Base-by-base conservation (phyloP, 192 early-diverging fungal species). In the Backusella luteola region DNA sequence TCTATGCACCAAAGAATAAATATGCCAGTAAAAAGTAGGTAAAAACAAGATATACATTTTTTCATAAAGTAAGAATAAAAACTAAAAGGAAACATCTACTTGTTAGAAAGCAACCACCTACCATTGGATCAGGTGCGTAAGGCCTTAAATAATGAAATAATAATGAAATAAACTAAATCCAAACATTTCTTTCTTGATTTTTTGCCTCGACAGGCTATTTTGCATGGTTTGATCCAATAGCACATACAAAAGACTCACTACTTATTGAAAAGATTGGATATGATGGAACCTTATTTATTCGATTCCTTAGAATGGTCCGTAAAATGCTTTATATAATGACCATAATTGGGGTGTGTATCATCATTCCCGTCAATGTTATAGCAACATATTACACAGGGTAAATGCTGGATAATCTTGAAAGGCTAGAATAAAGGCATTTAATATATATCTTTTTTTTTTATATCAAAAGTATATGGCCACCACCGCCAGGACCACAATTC, bases 241-340 rank as follows among this genome's bases (percentile, higher is more conserved):
- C 86, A 78, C 85, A 82, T 29, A 80, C 85, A 42, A 74, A 86
- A 72, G 92, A 94, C 52, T 76, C 83, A 67, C 83, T 81, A 23
- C 72, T 94, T 38, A 80, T 92, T 26, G 87, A 88, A 23, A 90
- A 87, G 29, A 88, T 92, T 3, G 93, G 90, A 41, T 78, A 89
- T 23, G 92, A 94, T 77, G 90, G 90, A 11, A 89, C 92, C 26
- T 80, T 92, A 44, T 90, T 93, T 75, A 83, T 94, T 73, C 84
- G 89, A 6, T 94, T 92, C 67, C 67, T 93, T 21, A 84, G 84
- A 52, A 83, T 92, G 77, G 83, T 85, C 66, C 87, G 87, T 42
- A 83, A 86, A 71, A 73, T 91, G 26, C 86, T 93, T 41, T 79
- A 85, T 29, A 79, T 84, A 36, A 86, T 90, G 68, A 81, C 84